Percentiles rank a stretch among this genome's conserved stretches.
Conservation (phyloP, 148 eudicot genomes). For the Bassia scoparia region DNA sequence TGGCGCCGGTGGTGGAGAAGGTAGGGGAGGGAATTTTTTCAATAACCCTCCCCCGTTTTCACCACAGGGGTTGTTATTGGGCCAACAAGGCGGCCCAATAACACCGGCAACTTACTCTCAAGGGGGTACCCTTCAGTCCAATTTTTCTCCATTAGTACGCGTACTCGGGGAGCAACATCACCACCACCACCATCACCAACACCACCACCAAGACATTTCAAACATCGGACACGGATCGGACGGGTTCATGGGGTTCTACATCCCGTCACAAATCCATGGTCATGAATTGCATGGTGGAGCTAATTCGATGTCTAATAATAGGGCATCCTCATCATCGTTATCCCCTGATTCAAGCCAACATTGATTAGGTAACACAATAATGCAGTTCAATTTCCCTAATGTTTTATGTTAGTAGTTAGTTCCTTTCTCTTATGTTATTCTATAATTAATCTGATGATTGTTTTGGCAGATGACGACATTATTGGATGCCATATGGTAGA, state of each 20-base stretch:
- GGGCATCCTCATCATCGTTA: constrained; percentile 39
- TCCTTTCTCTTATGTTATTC: no score
- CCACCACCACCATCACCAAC: constrained; percentile 9
- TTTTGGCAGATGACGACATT: constrained; percentile 29
- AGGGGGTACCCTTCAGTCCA: constrained; percentile 52
- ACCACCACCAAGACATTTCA: constrained; percentile 18
- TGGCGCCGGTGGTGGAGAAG: constrained; percentile 22
- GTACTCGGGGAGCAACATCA: constrained; percentile 20
- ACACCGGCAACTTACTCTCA: constrained; percentile 17
- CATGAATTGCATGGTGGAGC: constrained; percentile 27
- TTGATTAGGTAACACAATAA: constrained; percentile 24
- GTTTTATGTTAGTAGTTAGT: no score
- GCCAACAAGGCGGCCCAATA: constrained; percentile 25
- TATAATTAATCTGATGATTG: neutral
- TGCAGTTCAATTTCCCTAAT: neutral
- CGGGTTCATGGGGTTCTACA: constrained; percentile 34
- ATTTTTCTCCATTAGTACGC: constrained; percentile 20
- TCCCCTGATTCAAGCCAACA: constrained; percentile 42
- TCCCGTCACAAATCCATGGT: constrained; percentile 29
- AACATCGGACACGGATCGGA: constrained; percentile 30
- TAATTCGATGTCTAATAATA: constrained; percentile 27
- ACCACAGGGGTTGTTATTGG: constrained; percentile 23
- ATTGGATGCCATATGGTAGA: constrained; percentile 23
- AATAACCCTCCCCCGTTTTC: constrained; percentile 3
- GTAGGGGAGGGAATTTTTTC: constrained; percentile 26